These are phyloP conservation scores for Chlorophyllum brunneum DNA, from an alignment of 768 basidiomycete species.

Conservation along the genomic window DNA sequence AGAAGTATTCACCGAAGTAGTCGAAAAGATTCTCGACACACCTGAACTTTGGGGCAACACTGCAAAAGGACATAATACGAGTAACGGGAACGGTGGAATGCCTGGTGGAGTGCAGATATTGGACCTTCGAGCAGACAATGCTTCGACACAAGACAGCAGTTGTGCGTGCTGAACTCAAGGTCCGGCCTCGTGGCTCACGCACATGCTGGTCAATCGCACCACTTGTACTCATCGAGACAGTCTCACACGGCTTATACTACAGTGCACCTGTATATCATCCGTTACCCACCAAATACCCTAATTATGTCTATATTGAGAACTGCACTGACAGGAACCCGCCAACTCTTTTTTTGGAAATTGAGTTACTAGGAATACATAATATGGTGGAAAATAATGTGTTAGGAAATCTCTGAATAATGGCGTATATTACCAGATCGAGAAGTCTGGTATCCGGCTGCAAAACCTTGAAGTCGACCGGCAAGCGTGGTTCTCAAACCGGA, in stretches of 20 bases:
- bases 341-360: too few relatives aligned
- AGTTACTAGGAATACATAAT: too few relatives aligned
- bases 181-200: neutral
- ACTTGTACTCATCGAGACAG: neutral
- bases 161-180: constrained; percentile 26
- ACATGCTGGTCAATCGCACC: neutral
- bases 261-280: too few relatives aligned
- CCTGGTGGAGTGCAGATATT: constrained; percentile 48
- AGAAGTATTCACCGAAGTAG: constrained; percentile 71
- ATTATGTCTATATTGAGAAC: too few relatives aligned
- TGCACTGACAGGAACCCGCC: too few relatives aligned
- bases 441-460: too few relatives aligned
- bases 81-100: constrained; percentile 41
- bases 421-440: too few relatives aligned
- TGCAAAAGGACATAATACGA: constrained; percentile 28
- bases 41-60: constrained; percentile 69
- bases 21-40: constrained; percentile 77
- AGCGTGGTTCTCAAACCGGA: too few relatives aligned
- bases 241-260: neutral
- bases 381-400: too few relatives aligned
- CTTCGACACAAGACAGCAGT: constrained; percentile 16
- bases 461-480: neutral
- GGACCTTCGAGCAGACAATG: constrained; percentile 26
- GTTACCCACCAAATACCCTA: too few relatives aligned
- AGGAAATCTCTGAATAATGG: too few relatives aligned